These are phyloP conservation scores for Afroboletus lepidellus DNA, from an alignment of 1,284 basidiomycete species.

Conservation along the genomic window DNA sequence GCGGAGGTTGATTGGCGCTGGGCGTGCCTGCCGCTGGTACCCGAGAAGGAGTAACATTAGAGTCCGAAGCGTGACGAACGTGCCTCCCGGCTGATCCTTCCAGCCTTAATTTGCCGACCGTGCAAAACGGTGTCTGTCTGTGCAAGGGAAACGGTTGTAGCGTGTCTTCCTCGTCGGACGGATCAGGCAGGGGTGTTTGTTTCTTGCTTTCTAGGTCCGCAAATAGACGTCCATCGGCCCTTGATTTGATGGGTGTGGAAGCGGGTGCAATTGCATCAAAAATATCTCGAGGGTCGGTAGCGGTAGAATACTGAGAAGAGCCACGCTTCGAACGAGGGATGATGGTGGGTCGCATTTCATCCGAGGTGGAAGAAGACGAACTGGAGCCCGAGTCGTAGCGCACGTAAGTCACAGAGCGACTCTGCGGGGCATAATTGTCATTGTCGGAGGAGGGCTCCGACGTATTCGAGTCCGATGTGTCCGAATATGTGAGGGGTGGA, in stretches of 20 bases:
- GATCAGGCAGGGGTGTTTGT: slow-evolving; percentile 16
- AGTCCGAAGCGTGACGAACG: slow-evolving; percentile 38
- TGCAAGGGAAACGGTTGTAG: slow-evolving; percentile 8
- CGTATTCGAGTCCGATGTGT: slow-evolving; percentile 10
- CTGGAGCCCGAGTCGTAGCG: slow-evolving; percentile 35
- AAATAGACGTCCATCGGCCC: slow-evolving; percentile 19
- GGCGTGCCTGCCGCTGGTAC: slow-evolving; percentile 14
- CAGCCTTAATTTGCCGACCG: slow-evolving; percentile 27
- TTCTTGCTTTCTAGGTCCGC: slow-evolving; percentile 29
- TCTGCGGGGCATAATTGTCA: slow-evolving; percentile 13
- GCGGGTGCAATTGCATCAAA: slow-evolving; percentile 42
- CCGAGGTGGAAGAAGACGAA: slow-evolving; percentile 35
- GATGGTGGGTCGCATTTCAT: slow-evolving; percentile 31
- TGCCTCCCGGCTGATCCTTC: slow-evolving; percentile 30
- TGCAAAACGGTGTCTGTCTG: slow-evolving; percentile 11
- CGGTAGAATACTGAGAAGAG: slow-evolving; percentile 30
- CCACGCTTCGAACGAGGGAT: slow-evolving; percentile 37
- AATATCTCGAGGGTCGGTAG: slow-evolving; percentile 12
- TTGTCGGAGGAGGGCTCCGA: slow-evolving; percentile 8
- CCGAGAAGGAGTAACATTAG: slow-evolving; percentile 29
- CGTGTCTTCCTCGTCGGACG: slow-evolving; percentile 32
- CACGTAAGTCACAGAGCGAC: slow-evolving; percentile 11
- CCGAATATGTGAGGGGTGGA: slow-evolving; percentile 11
- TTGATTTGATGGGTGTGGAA: slow-evolving; percentile 37
- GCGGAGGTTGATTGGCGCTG: slow-evolving; percentile 13